Evolutionary conservation across 2,329 filamentous ascomycete species (phyloP), one percentile per base, ranked within the genome.

Genomic region (Verticillium dahliae): DNA sequence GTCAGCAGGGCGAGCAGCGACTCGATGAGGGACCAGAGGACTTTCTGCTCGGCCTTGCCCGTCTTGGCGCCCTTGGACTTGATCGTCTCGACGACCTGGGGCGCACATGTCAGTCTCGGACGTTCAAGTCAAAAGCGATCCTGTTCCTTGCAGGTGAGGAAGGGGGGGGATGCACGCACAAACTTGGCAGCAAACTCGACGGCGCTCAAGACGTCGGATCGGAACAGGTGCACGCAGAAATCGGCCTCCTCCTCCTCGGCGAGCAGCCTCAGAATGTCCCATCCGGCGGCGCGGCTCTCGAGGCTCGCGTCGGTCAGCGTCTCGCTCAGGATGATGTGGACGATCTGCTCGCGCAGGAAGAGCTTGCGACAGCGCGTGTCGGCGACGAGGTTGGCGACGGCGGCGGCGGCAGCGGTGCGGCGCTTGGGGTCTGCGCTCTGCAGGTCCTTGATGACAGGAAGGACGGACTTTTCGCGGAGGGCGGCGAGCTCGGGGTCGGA

Each of bases 271-370:
- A 90, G 75, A 65, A 89, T 87, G 13, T 83, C 82, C 87, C 87
- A 90, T n/a, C 85, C 87, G 22, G 86, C 84, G 54, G 85, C 83
- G 57, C 84, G 80, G 67, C 85, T 85, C 73, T 89, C 86, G 59
- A 88, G 76, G 62, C 80, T 84, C 41, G 81, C 75, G 69, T 90
- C 87, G 31, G 85, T 86, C 61, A 90, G 74, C 35, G 85, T 88
- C 75, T 89, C 84, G 37, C 81, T 85, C 63, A 90, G 79, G 54
- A 90, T 71, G 59, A 83, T 82, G 67, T 81, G 81, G 54, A 90
- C 85, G 65, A 90, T 78, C 71, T 88, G 85, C 73, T 90, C 87
- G 27, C 86, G 78, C 63, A 90, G 75, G 27, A 90, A 78, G 61
- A 90, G 71, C 72, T 89, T 89, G 65, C 87, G 81, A 68, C 84